Evolutionary conservation across 768 basidiomycete genomes (phyloP), one percentile per base, ranked within the genome.

Genomic region (Kockovaella imperatae): DNA sequence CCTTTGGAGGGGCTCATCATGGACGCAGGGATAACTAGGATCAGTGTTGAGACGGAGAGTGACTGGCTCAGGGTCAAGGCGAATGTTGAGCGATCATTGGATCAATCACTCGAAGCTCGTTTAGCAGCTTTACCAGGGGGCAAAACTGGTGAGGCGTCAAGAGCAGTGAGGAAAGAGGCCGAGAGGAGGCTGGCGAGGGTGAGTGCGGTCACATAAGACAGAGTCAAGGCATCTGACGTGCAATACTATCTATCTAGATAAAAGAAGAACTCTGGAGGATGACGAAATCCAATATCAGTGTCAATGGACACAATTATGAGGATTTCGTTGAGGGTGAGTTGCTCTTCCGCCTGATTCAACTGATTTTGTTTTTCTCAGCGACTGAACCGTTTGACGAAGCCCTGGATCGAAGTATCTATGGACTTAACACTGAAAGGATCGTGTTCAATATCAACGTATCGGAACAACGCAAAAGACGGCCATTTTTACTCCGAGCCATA

Each of bases 311-410:
- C 45, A 81, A 82, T 52, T 79, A 80, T 53, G 84, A 84, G 58
- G 76, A 80, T 3, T 71, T 81, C n/a, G 76, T 77, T 18, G 74
- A 77, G 17, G 75, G 68, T 64, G 40, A 46, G 60, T 45, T 44
- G 71, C n/a, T n/a, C n/a, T 41, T 18, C 17, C 43, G 23, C 13
- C 28, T 35, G 7, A 18, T 26, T 21, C 11, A n/a, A 14, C 34
- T 31, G 15, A 10, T 28, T 4, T 17, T 15, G 29, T 18, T n/a
- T 30, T 5, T 32, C 45, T 20, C 53, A 83, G 81, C 81, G 35
- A 79, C 80, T 56, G 86, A 89, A 60, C 77, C 80, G 2, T 93
- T 89, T 67, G 87, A 93, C 60, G 87, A 93, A 69, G 80, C 79
- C 2, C 78, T 93, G 26, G 88, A 91, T 65, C 74, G 85, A 42